phyloP scores from a whole-genome alignment of 345 rosid genomes.

The Pistacia vera region DNA sequence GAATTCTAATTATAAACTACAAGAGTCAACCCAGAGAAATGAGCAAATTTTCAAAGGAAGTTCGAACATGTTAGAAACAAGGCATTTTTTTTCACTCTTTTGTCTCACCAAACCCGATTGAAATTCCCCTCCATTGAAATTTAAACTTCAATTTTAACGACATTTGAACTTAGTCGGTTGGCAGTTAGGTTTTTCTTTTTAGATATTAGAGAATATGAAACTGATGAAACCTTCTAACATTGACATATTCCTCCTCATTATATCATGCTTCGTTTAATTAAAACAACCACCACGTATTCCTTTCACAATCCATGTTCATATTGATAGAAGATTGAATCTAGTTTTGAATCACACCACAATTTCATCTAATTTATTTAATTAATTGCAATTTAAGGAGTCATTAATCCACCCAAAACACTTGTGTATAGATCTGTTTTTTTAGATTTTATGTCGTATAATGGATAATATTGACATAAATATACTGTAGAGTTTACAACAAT shows the following conservation, averaged over 20 bases:
- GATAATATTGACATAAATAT: too few relatives aligned
- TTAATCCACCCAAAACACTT: background rate
- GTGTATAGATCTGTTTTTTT: background rate
- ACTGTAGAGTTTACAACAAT: too few relatives aligned
- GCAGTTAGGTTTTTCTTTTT: constrained; percentile 5
- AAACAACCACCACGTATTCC: too few relatives aligned
- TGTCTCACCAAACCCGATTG: constrained; percentile 32
- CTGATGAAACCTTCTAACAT: background rate
- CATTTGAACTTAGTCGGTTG: constrained; percentile 22
- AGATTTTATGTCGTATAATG: background rate
- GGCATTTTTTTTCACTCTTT: background rate
- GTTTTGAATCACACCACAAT: too few relatives aligned
- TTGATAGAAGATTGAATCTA: too few relatives aligned
- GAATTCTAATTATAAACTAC: too few relatives aligned
- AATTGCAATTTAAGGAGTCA: background rate
- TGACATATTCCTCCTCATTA: background rate
- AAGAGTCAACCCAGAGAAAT: constrained; percentile 9
- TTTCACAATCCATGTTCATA: too few relatives aligned
- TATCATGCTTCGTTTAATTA: too few relatives aligned
- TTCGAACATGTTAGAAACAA: background rate
- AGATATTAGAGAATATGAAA: background rate
- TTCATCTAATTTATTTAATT: too few relatives aligned
- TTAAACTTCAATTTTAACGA: constrained; percentile 21
- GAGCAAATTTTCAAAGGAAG: constrained; percentile 4
- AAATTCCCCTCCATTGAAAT: constrained; percentile 3